Percentiles rank a stretch among this genome's conserved stretches.
These are phyloP conservation scores for Yarrowia porcina DNA, from an alignment of 805 yeast species.

Conservation along the genomic window DNA sequence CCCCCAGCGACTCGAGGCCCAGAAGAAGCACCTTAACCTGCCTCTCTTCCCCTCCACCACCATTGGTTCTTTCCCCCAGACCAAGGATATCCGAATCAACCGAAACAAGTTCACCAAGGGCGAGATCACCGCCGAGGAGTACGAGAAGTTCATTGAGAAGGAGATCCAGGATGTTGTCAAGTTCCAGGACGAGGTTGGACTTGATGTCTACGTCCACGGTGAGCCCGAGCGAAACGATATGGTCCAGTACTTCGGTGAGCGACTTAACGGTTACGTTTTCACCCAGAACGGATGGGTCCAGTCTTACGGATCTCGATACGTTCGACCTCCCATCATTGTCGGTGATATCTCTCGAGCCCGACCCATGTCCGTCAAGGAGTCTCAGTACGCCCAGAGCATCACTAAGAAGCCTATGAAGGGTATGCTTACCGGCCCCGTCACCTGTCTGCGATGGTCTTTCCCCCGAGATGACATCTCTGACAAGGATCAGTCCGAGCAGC, in stretches of 20 bases:
- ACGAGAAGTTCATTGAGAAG: constrained; percentile 93
- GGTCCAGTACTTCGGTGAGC: constrained; percentile 99
- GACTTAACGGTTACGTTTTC: constrained; percentile 96
- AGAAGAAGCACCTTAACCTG: constrained; percentile 81
- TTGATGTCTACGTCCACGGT: constrained; percentile 98
- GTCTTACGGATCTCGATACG: constrained; percentile 99
- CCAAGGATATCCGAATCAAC: constrained; percentile 97
- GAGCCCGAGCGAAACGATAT: constrained; percentile 99
- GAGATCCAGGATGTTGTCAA: constrained; percentile 94
- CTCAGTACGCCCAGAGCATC: constrained; percentile 96
- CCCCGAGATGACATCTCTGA: constrained; percentile 98
- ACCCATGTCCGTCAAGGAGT: constrained; percentile 98
- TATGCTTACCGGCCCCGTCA: constrained; percentile 99
- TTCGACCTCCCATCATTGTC: constrained; percentile 98
- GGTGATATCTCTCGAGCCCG: constrained; percentile 99
- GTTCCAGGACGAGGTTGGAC: constrained; percentile 99
- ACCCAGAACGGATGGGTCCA: constrained; percentile 99
- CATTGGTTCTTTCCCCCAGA: constrained; percentile 99
- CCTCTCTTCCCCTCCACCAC: constrained; percentile 99
- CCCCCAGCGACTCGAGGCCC: constrained; percentile 81
- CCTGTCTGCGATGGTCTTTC: constrained; percentile 99
- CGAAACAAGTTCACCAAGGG: constrained; percentile 99
- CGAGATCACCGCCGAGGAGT: constrained; percentile 88
- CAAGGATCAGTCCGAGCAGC: constrained; percentile 92
- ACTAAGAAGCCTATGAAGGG: constrained; percentile 97